phyloP scores from a whole-genome alignment of 2,329 filamentous ascomycete genomes.

The Penicillium sp. region DNA sequence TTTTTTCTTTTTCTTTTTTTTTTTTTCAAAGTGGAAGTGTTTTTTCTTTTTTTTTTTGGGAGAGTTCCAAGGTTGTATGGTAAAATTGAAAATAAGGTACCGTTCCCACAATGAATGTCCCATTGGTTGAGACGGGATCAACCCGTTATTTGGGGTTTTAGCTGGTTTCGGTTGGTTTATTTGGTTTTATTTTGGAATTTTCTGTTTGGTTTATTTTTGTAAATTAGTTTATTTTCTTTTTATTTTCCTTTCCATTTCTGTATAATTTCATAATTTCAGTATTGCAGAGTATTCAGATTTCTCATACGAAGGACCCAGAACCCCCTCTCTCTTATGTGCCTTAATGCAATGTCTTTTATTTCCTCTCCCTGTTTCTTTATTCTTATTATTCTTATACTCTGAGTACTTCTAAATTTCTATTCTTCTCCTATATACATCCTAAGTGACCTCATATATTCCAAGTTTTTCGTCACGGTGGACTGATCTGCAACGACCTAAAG shows the following conservation, averaged over 20 bases:
- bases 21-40: not conserved
- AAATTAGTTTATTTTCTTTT: not conserved
- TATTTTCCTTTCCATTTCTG: no score
- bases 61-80: not conserved
- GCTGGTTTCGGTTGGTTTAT: not conserved
- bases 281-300: not conserved
- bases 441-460: not conserved
- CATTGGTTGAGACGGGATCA: conserved; percentile 9
- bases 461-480: conserved; percentile 16
- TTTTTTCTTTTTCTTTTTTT: no score
- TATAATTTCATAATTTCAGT: not conserved
- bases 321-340: not conserved
- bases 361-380: not conserved
- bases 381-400: not conserved
- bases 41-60: not conserved
- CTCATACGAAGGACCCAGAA: not conserved
- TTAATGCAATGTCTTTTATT: not conserved
- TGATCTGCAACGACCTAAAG: conserved; percentile 26
- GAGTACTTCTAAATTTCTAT: not conserved
- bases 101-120: conserved; percentile 1
- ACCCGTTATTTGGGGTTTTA: conserved; percentile 5
- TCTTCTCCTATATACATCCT: not conserved
- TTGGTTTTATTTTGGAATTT: not conserved
- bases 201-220: conserved; percentile 2
- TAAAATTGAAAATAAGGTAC: conserved; percentile 8